phyloP scores from a whole-genome alignment of 805 yeast species.

The Candida chauliodis region DNA sequence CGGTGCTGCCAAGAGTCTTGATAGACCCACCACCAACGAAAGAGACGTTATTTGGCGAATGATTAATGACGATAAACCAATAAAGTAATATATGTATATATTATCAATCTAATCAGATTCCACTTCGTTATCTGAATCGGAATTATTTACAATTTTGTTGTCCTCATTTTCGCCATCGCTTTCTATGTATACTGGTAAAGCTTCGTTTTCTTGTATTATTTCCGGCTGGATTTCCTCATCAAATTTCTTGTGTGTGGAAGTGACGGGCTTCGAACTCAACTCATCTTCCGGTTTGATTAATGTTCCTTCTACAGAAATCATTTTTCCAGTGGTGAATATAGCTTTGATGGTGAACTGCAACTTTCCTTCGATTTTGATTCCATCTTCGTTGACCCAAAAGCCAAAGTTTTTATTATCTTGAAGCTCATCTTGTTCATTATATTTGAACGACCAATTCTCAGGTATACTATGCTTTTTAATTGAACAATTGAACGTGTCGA shows the following conservation, averaged over 20 bases:
- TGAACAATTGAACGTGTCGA: slow-evolving; percentile 93
- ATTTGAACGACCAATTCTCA: slow-evolving; percentile 78
- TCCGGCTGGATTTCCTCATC: slow-evolving; percentile 35
- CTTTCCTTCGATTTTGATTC: slow-evolving; percentile 76
- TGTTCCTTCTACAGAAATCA: slow-evolving; percentile 87
- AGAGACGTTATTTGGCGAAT: slow-evolving; percentile 41
- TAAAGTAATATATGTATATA: slow-evolving; percentile 9
- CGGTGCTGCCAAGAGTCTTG: slow-evolving; percentile 15
- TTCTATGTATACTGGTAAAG: slow-evolving; percentile 10
- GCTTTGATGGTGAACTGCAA: slow-evolving; percentile 70
- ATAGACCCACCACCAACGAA: slow-evolving; percentile 34
- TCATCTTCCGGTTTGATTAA: slow-evolving; percentile 58
- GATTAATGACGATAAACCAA: slow-evolving; percentile 30
- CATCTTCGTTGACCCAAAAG: slow-evolving; percentile 80
- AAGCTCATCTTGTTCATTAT: slow-evolving; percentile 66
- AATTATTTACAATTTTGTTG: slow-evolving; percentile 18
- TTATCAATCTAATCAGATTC: slow-evolving; percentile 13
- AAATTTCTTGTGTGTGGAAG: slow-evolving; percentile 42
- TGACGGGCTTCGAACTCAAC: slow-evolving; percentile 52
- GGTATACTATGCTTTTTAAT: slow-evolving; percentile 86
- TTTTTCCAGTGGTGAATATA: slow-evolving; percentile 73
- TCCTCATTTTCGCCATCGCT: slow-evolving; percentile 18
- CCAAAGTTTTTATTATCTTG: slow-evolving; percentile 57
- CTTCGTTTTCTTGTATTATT: slow-evolving; percentile 10
- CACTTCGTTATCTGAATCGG: slow-evolving; percentile 20